Base-by-base conservation (phyloP, 1,284 basidiomycete species). In the Cryptococcus depauperatus region DNA sequence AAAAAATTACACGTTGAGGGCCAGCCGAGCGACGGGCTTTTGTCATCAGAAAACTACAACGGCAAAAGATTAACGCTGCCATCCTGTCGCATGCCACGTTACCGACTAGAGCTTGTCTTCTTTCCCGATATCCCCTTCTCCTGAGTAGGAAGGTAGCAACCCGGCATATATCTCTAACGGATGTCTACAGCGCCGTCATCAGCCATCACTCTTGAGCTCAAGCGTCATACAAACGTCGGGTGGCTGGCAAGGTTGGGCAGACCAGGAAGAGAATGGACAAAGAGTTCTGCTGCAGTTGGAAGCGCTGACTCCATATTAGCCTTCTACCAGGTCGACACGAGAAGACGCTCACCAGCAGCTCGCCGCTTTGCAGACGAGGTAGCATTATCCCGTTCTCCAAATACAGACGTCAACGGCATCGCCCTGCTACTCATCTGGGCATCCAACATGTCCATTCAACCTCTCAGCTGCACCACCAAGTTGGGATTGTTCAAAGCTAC, bases 1-100 rank as follows among this genome's bases (percentile, higher is more conserved):
- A 98, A 62, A 97, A 87, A 60, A 97, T 79, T 11, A 96, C 73
- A 26, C 92, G 77, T 62, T 91, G 83, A 67, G 79, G 87, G 59
- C 93, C 90, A 10, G 91, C 89, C 8, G 77, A 77, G 51, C 89
- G 78, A 38, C 91, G 77, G 25, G 91, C 90, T 68, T 91, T 87
- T 28, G 90, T 76, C 71, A 97, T 78, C 50, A 95, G 80, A 66
- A 98, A 98, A 74, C 84, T 71, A 38, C 11, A n/a, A 3, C 6
- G 35, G 43, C 13, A 22, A 8, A 9, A 13, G 18, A 37, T 16
- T 23, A 18, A n/a, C n/a, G 32, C 35, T 37, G 8, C 14, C 8
- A 5, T 11, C 29, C n/a, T n/a, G 11, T 11, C n/a, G 29, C 29
- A n/a, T 30, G 29, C 29, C 29, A 30, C 29, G 29, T 10, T 30